phyloP scores from a whole-genome alignment of 352 stramenopile genomes.

The Phytopythium sindhum region DNA sequence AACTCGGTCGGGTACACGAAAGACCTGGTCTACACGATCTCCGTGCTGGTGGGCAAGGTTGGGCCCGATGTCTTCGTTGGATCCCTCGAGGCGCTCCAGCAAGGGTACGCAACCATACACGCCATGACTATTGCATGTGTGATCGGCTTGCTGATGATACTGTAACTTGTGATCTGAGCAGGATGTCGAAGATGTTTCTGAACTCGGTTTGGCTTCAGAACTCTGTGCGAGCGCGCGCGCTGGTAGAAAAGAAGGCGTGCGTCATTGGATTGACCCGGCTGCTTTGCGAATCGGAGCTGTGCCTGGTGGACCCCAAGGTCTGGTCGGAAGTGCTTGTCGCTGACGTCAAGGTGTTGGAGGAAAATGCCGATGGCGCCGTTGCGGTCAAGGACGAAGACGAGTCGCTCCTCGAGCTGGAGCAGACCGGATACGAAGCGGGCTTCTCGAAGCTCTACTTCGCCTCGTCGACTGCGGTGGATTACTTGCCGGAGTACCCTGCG shows the following conservation, averaged over 20 bases:
- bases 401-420: slow-evolving; percentile 66
- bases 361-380: slow-evolving; percentile 51
- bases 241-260: slow-evolving; percentile 63
- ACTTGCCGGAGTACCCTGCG: slow-evolving; percentile 73
- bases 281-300: slow-evolving; percentile 73
- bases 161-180: slow-evolving; percentile 31
- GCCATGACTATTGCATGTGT: slow-evolving; percentile 12
- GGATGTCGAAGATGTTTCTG: slow-evolving; percentile 91
- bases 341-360: slow-evolving; percentile 57
- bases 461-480: slow-evolving; percentile 78
- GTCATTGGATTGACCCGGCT: slow-evolving; percentile 67
- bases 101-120: slow-evolving; percentile 53
- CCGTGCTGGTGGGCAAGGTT: slow-evolving; percentile 87
- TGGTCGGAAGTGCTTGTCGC: slow-evolving; percentile 51
- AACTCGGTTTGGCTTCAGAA: slow-evolving; percentile 88
- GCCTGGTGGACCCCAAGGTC: slow-evolving; percentile 39
- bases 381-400: slow-evolving; percentile 80
- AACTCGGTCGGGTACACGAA: slow-evolving; percentile 83
- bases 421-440: slow-evolving; percentile 91
- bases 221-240: slow-evolving; percentile 62
- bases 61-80: slow-evolving; percentile 75
- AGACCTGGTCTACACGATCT: slow-evolving; percentile 89
- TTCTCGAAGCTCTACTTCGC: slow-evolving; percentile 94
- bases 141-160: slow-evolving; percentile 9
- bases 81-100: slow-evolving; percentile 84